phyloP scores from a whole-genome alignment of 257 asterid species.

The Petrea volubilis region DNA sequence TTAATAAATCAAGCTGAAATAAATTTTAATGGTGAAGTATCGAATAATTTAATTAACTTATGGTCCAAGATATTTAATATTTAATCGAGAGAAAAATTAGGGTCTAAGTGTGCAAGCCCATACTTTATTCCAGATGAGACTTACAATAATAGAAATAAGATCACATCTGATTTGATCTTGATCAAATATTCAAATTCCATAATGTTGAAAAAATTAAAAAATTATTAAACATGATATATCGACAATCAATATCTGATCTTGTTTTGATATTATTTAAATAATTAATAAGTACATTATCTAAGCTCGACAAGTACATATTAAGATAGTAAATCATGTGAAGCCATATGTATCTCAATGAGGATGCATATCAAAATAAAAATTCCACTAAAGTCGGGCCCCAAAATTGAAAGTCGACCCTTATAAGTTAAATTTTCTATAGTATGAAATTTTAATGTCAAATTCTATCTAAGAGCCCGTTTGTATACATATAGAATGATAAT shows the following conservation, averaged over 20 bases:
- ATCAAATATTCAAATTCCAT: constrained; percentile 4
- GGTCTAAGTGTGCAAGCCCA: background rate
- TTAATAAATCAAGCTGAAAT: no score
- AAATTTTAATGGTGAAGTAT: no score
- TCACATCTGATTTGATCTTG: background rate
- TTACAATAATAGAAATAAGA: background rate
- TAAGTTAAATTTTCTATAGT: no score
- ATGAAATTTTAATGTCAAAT: no score
- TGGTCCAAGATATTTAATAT: no score
- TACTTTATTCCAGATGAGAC: background rate
- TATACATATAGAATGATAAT: no score
- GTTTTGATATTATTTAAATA: background rate
- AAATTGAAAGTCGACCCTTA: no score
- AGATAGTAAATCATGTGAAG: background rate
- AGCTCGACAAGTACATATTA: background rate
- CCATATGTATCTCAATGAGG: background rate
- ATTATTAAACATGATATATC: background rate
- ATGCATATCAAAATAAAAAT: no score
- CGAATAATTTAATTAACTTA: no score
- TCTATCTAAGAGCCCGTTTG: no score
- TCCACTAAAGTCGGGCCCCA: no score
- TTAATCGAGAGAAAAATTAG: no score
- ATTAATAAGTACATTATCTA: background rate
- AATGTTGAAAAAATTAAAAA: background rate
- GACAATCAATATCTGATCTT: background rate